Evolutionary conservation across 2,329 filamentous ascomycete species (phyloP).

Genomic region (Aspergillus nomiae): DNA sequence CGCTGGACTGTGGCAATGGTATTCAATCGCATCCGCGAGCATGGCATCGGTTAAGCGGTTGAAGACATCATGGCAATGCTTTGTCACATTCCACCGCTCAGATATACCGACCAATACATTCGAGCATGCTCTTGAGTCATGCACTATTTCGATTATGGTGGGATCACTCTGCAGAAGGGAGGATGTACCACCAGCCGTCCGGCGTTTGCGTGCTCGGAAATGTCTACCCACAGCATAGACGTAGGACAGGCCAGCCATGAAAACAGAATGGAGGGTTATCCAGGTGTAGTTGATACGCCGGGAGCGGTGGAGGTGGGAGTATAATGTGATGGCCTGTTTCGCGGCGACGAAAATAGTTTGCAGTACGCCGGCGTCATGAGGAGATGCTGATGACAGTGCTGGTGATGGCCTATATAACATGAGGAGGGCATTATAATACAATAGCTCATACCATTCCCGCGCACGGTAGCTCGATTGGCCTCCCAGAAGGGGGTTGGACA

Average conservation of each 20-base stretch:
- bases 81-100: too few relatives aligned
- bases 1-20: background rate
- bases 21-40: background rate
- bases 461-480: background rate
- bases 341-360: background rate
- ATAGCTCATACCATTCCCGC: background rate
- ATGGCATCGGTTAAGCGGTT: background rate
- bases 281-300: background rate
- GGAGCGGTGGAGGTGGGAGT: background rate
- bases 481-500: background rate
- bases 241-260: background rate
- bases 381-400: background rate
- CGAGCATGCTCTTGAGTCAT: background rate
- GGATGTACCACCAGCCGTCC: background rate
- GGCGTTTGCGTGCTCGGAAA: background rate
- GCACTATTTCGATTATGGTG: background rate
- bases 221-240: background rate
- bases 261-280: background rate
- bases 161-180: background rate
- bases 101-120: too few relatives aligned
- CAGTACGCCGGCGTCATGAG: background rate
- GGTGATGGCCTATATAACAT: background rate
- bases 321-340: background rate
- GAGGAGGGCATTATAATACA: background rate
- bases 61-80: too few relatives aligned